Evolutionary conservation across 768 basidiomycete genomes (phyloP), one percentile per base, ranked within the genome.

Genomic region (Trametes punicea): DNA sequence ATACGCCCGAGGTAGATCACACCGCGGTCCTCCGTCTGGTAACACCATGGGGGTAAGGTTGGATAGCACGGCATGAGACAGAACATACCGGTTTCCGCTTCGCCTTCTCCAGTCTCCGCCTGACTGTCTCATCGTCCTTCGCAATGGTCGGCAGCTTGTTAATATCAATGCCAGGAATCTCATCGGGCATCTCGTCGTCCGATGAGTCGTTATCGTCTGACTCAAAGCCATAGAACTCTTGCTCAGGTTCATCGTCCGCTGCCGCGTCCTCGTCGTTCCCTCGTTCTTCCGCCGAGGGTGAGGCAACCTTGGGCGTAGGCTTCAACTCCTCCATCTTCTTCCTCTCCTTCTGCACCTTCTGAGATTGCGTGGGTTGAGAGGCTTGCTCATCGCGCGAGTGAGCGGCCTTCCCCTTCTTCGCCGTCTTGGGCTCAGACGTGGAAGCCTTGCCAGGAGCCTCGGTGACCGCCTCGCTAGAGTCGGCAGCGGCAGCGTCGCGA

Each of bases 1-100:
- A 99, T 80, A 56, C 94, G 86, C 15, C 94, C 87, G 51, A 99
- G 78, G 75, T 84, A 94, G 20, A 99, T 67, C 0, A 95, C 93
- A 23, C 97, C 97, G 38, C 81, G 81, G 62, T 92, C 84, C 61
- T 77, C 80, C 25, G 76, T 75, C 84, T 85, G 63, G 59, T 33
- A 33, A 10, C 40, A 23, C 10, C 4, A 7, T 44, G 23, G 26
- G 15, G 11, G 6, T 15, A 3, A 16, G 23, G n/a, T 10, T n/a
- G n/a, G 5, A 3, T 11, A 10, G 11, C 11, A 27, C 6, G 1
- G 16, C 8, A 13, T 10, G 3, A 7, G 13, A 16, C 3, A 5
- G 33, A 7, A 73, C 87, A 57, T 64, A 93, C 94, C 55, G 82
- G 83, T 68, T 87, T 81, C 67, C 72, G 74, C 63, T 77, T 77